Percentiles rank a stretch among this genome's conserved stretches.
These are phyloP conservation scores for Calonectria crousiana DNA, from an alignment of 2,329 filamentous ascomycete species.

Conservation along the genomic window DNA sequence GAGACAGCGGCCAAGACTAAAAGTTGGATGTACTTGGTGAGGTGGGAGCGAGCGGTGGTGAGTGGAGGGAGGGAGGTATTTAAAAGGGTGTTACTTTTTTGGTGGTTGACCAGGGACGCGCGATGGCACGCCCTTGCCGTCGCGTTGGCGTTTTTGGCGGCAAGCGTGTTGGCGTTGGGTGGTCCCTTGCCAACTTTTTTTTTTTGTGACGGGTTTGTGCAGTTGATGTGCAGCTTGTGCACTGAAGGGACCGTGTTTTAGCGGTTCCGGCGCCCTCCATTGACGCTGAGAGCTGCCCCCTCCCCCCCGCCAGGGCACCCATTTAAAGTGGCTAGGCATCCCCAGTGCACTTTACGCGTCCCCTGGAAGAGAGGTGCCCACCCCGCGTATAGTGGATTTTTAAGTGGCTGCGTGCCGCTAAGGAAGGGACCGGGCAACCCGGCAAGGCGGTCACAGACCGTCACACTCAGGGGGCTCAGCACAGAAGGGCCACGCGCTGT, in stretches of 20 bases:
- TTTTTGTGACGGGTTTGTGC: constrained; percentile 11
- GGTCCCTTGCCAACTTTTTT: background rate
- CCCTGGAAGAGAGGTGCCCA: background rate
- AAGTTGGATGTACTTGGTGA: constrained; percentile 7
- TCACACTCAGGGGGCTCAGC: background rate
- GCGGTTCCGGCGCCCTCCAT: background rate
- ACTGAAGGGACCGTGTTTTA: background rate
- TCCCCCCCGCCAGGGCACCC: background rate
- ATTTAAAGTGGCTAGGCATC: background rate
- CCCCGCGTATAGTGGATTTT: constrained; percentile 11
- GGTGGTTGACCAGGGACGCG: constrained; percentile 18
- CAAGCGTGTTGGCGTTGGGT: constrained; percentile 29
- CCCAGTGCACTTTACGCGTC: constrained; percentile 8
- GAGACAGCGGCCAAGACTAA: constrained; percentile 18
- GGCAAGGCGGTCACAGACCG: background rate
- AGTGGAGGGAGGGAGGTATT: constrained; percentile 26
- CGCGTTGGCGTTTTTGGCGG: constrained; percentile 35
- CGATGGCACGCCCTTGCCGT: constrained; percentile 22
- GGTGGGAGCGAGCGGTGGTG: constrained; percentile 1
- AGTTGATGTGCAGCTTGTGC: constrained; percentile 4
- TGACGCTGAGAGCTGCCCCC: background rate
- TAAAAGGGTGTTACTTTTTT: constrained; percentile 18
- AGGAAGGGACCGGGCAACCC: background rate
- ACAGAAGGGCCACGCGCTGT: background rate
- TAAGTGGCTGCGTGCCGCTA: constrained; percentile 6